Evolutionary conservation across 2,329 filamentous ascomycete genomes (phyloP).

Genomic region (Hyphodiscus sp.): DNA sequence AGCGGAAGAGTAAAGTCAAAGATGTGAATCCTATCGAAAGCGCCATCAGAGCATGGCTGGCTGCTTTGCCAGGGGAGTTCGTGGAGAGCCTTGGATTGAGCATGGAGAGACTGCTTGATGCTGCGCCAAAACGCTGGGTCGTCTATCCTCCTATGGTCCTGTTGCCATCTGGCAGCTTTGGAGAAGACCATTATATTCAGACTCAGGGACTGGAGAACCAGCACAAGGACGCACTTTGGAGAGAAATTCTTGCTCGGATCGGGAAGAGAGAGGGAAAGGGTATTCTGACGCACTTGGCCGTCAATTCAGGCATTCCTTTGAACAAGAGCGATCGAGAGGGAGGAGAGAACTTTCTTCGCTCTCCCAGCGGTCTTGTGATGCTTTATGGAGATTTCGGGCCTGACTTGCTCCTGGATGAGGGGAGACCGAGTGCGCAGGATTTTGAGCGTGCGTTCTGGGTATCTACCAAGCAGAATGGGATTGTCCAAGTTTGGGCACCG

Average conservation of each 20-base stretch:
- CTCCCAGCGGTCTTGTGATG: constrained; percentile 62
- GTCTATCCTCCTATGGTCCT: constrained; percentile 56
- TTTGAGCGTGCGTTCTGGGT: constrained; percentile 73
- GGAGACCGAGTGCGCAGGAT: constrained; percentile 35
- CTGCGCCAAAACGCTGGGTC: constrained; percentile 48
- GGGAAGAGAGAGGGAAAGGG: constrained; percentile 34
- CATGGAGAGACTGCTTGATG: constrained; percentile 11
- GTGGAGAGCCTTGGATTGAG: constrained; percentile 13
- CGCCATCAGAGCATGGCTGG: constrained; percentile 34
- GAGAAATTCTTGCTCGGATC: constrained; percentile 40
- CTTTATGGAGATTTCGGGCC: constrained; percentile 72
- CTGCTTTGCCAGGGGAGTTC: constrained; percentile 18
- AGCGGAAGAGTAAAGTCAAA: constrained; percentile 26
- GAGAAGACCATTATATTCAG: constrained; percentile 26
- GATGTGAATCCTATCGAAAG: constrained; percentile 32
- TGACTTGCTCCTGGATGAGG: constrained; percentile 9
- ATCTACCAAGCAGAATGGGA: constrained; percentile 67
- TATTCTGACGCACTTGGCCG: constrained; percentile 48
- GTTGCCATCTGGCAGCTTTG: constrained; percentile 54
- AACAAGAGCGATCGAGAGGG: constrained; percentile 11
- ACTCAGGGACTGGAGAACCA: not conserved
- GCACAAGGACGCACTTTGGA: constrained; percentile 37
- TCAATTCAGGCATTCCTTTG: constrained; percentile 56
- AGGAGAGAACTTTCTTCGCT: constrained; percentile 64
- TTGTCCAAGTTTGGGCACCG: constrained; percentile 81